phyloP scores from a whole-genome alignment of 495 filamentous ascomycete genomes.

The Penicillium simplicissimum region DNA sequence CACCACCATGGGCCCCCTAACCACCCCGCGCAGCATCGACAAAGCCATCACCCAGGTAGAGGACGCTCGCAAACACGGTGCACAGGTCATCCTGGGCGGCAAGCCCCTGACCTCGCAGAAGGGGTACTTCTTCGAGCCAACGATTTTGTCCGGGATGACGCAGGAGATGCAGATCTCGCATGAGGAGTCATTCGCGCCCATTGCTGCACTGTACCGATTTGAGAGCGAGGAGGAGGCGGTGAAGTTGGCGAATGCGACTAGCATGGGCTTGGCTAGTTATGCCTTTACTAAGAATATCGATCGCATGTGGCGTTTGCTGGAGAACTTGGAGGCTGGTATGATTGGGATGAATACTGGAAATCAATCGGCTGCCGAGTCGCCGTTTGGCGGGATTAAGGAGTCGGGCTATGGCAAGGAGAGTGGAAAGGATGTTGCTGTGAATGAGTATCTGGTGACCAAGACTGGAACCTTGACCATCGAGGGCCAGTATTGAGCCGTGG shows the following conservation, averaged over 20 bases:
- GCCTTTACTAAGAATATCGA: constrained; percentile 76
- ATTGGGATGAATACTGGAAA: constrained; percentile 72
- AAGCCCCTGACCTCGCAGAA: constrained; percentile 44
- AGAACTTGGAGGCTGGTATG: constrained; percentile 77
- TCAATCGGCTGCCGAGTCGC: constrained; percentile 66
- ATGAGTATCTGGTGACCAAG: constrained; percentile 72
- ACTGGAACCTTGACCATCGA: constrained; percentile 67
- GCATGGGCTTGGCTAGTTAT: constrained; percentile 70
- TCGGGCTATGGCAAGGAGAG: constrained; percentile 76
- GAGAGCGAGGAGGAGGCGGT: constrained; percentile 71
- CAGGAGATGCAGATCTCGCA: constrained; percentile 62
- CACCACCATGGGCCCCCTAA: constrained; percentile 69
- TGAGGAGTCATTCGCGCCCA: constrained; percentile 72
- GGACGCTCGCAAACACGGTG: constrained; percentile 63
- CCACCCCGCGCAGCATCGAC: constrained; percentile 61
- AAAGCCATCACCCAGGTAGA: constrained; percentile 63
- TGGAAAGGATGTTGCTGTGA: constrained; percentile 69
- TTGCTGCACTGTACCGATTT: constrained; percentile 67
- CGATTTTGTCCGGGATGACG: constrained; percentile 63
- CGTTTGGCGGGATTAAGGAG: constrained; percentile 78
- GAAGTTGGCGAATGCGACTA: constrained; percentile 61
- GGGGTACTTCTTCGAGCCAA: constrained; percentile 75
- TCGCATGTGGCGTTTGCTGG: constrained; percentile 68
- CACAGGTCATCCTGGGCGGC: constrained; percentile 59
- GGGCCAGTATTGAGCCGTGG: constrained; percentile 48